Evolutionary conservation across 805 yeast species (phyloP).

Genomic region (Kregervanrija fluxuum): DNA sequence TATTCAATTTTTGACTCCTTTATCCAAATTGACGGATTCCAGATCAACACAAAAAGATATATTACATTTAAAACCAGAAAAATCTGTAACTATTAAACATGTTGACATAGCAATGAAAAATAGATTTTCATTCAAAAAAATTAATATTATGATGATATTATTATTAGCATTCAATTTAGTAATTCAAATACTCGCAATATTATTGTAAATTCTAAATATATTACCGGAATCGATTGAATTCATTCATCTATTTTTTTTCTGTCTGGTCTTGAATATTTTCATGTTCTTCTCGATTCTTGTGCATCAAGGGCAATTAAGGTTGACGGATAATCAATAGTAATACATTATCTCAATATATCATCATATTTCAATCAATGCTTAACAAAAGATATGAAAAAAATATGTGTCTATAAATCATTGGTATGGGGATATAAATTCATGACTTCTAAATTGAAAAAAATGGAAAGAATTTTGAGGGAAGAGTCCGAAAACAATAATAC

Average conservation of each 20-base stretch:
- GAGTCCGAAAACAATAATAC: not conserved
- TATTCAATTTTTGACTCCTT: not conserved
- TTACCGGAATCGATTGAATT: slow-evolving; percentile 5
- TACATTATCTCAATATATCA: slow-evolving; percentile 9
- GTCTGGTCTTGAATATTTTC: slow-evolving; percentile 3
- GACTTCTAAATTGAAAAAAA: slow-evolving; percentile 3
- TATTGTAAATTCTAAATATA: not conserved
- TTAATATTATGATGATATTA: slow-evolving; percentile 1
- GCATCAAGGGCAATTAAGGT: slow-evolving; percentile 13
- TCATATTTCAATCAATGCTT: slow-evolving; percentile 1
- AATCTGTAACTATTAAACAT: slow-evolving; percentile 2
- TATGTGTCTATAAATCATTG: slow-evolving; percentile 13
- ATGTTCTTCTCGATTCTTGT: slow-evolving; percentile 6
- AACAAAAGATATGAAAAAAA: not conserved
- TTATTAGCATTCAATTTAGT: not conserved
- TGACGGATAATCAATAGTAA: slow-evolving; percentile 5
- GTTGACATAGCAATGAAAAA: slow-evolving; percentile 3
- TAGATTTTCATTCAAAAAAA: slow-evolving; percentile 3
- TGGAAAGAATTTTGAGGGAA: too few relatives aligned
- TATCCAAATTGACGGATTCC: slow-evolving; percentile 2
- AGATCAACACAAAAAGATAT: not conserved
- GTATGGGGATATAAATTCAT: slow-evolving; percentile 14
- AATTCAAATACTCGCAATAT: not conserved
- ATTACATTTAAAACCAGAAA: slow-evolving; percentile 2
- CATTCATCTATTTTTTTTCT: slow-evolving; percentile 8